Conservation (phyloP, 148 eudicot species). For the Nepenthes gracilis region DNA sequence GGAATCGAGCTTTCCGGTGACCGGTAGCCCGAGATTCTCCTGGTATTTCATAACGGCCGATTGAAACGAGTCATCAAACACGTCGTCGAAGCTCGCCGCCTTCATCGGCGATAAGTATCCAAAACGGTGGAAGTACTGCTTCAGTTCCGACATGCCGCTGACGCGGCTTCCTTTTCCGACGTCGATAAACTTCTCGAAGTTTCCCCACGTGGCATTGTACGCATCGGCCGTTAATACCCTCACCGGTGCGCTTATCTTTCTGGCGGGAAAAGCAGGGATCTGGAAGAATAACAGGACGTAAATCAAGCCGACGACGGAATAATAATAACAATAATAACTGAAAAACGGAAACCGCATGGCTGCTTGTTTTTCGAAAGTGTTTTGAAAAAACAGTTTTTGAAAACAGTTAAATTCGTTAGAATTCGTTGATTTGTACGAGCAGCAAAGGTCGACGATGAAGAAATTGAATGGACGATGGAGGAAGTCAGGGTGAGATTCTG, state of each 20-base stretch:
- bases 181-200: conserved; percentile 35
- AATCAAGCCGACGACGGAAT: neutral
- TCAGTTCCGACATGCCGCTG: conserved; percentile 8
- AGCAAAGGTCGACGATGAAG: no score
- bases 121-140: conserved; percentile 7
- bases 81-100: conserved; percentile 26
- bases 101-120: neutral
- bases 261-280: conserved; percentile 31
- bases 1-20: conserved; percentile 52
- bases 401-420: no score
- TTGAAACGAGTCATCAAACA: conserved; percentile 38
- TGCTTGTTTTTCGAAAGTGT: no score
- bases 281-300: conserved; percentile 8
- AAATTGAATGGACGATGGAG: neutral
- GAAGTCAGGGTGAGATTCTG: neutral
- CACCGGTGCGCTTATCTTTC: conserved; percentile 11
- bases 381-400: no score
- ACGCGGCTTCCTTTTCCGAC: conserved; percentile 38
- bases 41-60: conserved; percentile 46
- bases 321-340: no score
- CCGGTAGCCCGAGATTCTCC: conserved; percentile 29
- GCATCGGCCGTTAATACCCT: conserved; percentile 13
- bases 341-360: neutral
- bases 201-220: conserved; percentile 37
- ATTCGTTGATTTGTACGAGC: no score